Evolutionary conservation across 768 basidiomycete genomes (phyloP).

Genomic region (Trametes cinnabarina): DNA sequence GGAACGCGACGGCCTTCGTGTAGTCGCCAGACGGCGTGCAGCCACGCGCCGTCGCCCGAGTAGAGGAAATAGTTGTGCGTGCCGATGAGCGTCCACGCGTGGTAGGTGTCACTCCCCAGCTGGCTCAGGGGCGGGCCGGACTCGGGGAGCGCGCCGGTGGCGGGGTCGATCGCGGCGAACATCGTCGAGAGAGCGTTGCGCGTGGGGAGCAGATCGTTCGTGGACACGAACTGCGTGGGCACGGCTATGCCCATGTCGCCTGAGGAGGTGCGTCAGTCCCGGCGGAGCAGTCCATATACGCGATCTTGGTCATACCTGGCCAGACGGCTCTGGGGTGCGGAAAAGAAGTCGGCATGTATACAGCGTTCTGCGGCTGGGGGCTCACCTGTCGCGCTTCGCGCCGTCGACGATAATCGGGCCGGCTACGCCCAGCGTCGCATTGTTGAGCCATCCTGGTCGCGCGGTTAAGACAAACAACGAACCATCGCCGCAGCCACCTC

Average conservation of each 20-base stretch:
- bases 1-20: conserved; percentile 53
- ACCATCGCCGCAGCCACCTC: not conserved
- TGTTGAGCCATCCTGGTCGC: conserved; percentile 49
- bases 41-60: conserved; percentile 51
- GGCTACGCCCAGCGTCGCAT: conserved; percentile 52
- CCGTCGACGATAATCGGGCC: conserved; percentile 63
- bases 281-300: not conserved
- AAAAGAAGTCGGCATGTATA: too few species aligned
- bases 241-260: conserved; percentile 66
- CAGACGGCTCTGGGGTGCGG: conserved; percentile 60
- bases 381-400: conserved; percentile 56
- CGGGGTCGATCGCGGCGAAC: conserved; percentile 52
- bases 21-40: conserved; percentile 54
- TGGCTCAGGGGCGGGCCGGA: conserved; percentile 47
- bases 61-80: conserved; percentile 56
- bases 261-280: conserved; percentile 14
- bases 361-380: too few species aligned
- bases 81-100: conserved; percentile 62
- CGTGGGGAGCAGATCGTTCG: conserved; percentile 54
- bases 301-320: conserved; percentile 41
- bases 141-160: conserved; percentile 54
- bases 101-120: conserved; percentile 51
- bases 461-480: not conserved
- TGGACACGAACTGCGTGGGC: conserved; percentile 59
- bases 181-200: conserved; percentile 57